Conservation (phyloP, 2,329 filamentous ascomycete species). For the Zymoseptoria tritici region DNA sequence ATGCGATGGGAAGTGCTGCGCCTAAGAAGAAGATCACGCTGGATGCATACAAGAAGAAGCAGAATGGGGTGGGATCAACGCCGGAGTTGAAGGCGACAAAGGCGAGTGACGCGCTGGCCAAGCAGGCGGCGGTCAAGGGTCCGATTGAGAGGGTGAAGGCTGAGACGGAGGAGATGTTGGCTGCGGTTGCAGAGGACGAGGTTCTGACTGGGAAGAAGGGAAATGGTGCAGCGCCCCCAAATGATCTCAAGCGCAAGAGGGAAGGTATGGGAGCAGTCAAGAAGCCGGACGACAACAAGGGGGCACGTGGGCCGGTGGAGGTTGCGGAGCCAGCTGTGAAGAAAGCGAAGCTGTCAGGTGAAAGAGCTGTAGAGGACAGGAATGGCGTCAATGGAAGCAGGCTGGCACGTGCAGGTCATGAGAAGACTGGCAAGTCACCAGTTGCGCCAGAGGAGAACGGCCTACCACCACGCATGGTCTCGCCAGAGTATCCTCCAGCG, state of each 20-base stretch:
- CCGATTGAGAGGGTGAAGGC: conserved; percentile 27
- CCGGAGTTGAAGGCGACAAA: conserved; percentile 15
- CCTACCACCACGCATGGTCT: conserved; percentile 6
- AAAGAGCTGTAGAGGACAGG: conserved; percentile 3
- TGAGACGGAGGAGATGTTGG: conserved; percentile 26
- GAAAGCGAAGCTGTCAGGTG: conserved; percentile 6
- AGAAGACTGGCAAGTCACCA: conserved; percentile 1
- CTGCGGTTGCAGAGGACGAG: conserved; percentile 19
- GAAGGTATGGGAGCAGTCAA: conserved; percentile 4
- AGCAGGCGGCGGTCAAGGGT: conserved; percentile 26
- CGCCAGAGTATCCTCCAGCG: not conserved
- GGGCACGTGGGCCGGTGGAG: not conserved
- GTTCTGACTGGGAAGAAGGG: conserved; percentile 10
- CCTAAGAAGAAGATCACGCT: conserved; percentile 57
- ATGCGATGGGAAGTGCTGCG: conserved; percentile 21
- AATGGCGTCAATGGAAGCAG: not conserved
- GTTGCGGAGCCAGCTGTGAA: conserved; percentile 3
- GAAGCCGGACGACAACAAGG: not conserved
- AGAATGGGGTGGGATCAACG: conserved; percentile 32
- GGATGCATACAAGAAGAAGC: conserved; percentile 53
- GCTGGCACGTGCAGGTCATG: not conserved
- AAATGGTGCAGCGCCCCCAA: conserved; percentile 4
- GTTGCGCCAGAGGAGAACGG: conserved; percentile 4
- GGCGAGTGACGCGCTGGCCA: conserved; percentile 14
- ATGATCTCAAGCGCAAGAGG: conserved; percentile 25